Evolutionary conservation across 2,329 filamentous ascomycete genomes (phyloP).

Genomic region (Chaetoscypha palmicola): DNA sequence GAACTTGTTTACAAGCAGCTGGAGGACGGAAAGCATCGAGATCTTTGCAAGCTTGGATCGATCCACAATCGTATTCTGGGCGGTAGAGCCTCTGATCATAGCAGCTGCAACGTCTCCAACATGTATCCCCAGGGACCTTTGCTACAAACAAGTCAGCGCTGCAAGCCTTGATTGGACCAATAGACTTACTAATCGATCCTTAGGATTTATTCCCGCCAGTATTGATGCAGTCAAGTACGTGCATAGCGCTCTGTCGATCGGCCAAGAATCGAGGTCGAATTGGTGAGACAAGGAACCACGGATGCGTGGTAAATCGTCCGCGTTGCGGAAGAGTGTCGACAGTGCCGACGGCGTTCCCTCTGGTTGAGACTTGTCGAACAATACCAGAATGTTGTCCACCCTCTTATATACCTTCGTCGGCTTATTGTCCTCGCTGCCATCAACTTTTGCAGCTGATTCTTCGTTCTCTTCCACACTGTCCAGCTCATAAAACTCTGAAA

Average conservation of each 20-base stretch:
- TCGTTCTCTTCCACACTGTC: background rate
- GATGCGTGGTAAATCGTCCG: background rate
- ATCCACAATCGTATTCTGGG: conserved; percentile 1
- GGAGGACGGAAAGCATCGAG: conserved; percentile 22
- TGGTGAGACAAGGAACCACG: conserved; percentile 7
- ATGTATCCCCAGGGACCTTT: conserved; percentile 9
- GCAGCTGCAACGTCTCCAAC: conserved; percentile 17
- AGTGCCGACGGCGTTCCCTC: conserved; percentile 7
- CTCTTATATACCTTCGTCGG: background rate
- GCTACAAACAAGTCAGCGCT: conserved; percentile 15
- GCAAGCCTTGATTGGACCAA: background rate
- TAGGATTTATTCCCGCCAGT: conserved; percentile 21
- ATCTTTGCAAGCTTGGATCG: conserved; percentile 14
- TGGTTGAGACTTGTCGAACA: background rate
- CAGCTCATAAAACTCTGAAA: background rate
- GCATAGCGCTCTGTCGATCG: conserved; percentile 17
- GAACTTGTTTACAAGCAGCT: conserved; percentile 30
- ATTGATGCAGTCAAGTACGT: conserved; percentile 20
- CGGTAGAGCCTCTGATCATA: conserved; percentile 22
- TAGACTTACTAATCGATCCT: conserved; percentile 14
- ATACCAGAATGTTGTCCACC: conserved; percentile 2
- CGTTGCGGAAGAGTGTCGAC: conserved; percentile 14
- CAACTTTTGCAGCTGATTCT: no score
- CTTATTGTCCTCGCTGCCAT: background rate
- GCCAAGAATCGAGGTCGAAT: conserved; percentile 10